Percentiles rank a stretch among this genome's conserved stretches.
phyloP scores from a whole-genome alignment of 805 yeast species.

The Wickerhamomyces mucosus region DNA sequence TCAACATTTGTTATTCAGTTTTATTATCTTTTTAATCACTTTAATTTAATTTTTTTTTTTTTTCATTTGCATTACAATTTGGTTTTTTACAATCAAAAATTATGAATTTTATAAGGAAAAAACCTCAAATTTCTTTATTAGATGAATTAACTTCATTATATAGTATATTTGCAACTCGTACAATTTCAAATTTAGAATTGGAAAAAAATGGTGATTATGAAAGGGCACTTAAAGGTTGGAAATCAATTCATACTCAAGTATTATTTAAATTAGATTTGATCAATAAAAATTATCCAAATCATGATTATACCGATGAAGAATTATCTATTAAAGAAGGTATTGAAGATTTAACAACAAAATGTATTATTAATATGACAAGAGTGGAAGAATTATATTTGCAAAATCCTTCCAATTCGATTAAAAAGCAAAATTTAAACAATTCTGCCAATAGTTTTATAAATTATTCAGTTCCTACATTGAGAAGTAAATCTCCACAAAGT shows the following conservation, averaged over 20 bases:
- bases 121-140: constrained; percentile 44
- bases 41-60: not conserved
- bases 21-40: too few species aligned
- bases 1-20: too few species aligned
- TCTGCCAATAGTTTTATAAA: not conserved
- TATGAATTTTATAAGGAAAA: constrained; percentile 46
- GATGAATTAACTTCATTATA: constrained; percentile 52
- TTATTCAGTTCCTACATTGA: constrained; percentile 14
- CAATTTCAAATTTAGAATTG: constrained; percentile 45
- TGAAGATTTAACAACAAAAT: constrained; percentile 14
- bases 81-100: too few species aligned
- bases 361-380: constrained; percentile 31
- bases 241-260: constrained; percentile 52
- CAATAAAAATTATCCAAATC: constrained; percentile 30
- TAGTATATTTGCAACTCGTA: constrained; percentile 49
- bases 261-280: constrained; percentile 45
- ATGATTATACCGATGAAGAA: constrained; percentile 35
- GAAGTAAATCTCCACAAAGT: constrained; percentile 17
- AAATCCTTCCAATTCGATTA: not conserved
- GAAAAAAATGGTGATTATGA: constrained; percentile 46
- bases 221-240: constrained; percentile 67
- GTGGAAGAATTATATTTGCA: constrained; percentile 17
- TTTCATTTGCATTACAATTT: not conserved
- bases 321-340: constrained; percentile 25
- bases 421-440: not conserved